A percentile compares a stretch with the other conserved stretches of the same genome.
Conservation (phyloP, 805 yeast genomes). For the Starmerella stigmatis region DNA sequence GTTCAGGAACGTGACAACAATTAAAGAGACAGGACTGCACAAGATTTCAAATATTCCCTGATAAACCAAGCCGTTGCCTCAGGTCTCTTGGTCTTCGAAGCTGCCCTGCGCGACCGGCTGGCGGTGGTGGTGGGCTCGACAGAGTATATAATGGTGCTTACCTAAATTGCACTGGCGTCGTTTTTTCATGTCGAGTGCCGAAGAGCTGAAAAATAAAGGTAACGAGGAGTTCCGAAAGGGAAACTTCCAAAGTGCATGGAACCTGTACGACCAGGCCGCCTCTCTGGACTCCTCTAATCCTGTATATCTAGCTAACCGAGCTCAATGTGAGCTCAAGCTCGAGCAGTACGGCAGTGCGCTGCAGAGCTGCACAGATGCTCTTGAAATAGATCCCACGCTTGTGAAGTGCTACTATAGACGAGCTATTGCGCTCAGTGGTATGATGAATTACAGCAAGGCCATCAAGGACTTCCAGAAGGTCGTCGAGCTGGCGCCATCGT, state of each 20-base stretch:
- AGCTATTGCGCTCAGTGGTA: conserved; percentile 70
- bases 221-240: conserved; percentile 54
- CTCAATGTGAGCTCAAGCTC: conserved; percentile 75
- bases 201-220: conserved; percentile 49
- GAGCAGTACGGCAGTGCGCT: conserved; percentile 84
- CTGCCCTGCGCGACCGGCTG: too few relatives aligned
- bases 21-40: too few relatives aligned
- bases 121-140: too few relatives aligned
- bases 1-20: background rate
- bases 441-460: conserved; percentile 66
- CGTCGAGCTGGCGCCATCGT: conserved; percentile 53
- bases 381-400: conserved; percentile 54
- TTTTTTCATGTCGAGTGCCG: conserved; percentile 7
- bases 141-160: background rate
- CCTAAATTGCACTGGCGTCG: background rate
- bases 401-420: conserved; percentile 78
- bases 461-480: conserved; percentile 57
- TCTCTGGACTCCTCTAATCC: conserved; percentile 49
- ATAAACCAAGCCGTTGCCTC: too few relatives aligned
- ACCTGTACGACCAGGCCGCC: conserved; percentile 61
- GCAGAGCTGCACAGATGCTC: conserved; percentile 62
- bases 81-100: too few relatives aligned
- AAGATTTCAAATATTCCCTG: too few relatives aligned
- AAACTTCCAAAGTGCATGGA: conserved; percentile 52
- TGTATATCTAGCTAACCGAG: conserved; percentile 70